A percentile compares a stretch with the other conserved stretches of the same genome.
Conservation (phyloP, 1,284 basidiomycete genomes). For the Vanrija pseudolonga region DNA sequence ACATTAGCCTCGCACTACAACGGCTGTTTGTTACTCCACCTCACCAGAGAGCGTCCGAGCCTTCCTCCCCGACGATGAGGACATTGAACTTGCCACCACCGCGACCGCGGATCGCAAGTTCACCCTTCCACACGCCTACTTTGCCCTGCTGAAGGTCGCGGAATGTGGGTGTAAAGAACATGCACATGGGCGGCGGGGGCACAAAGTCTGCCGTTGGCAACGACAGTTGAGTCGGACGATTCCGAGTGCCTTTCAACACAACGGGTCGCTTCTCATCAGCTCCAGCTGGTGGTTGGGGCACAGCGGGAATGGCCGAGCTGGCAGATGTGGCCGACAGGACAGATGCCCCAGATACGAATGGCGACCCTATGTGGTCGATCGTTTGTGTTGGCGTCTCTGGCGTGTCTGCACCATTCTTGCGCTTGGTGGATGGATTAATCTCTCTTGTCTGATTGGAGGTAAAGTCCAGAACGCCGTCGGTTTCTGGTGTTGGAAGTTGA, state of each 20-base stretch:
- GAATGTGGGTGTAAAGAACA: slow-evolving; percentile 45
- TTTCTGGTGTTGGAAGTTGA: slow-evolving; percentile 35
- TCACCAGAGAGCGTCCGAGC: slow-evolving; percentile 39
- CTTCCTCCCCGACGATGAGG: slow-evolving; percentile 38
- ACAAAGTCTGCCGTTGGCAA: slow-evolving; percentile 37
- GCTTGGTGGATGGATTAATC: too few relatives aligned
- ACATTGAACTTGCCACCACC: slow-evolving; percentile 42
- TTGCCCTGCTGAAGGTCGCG: slow-evolving; percentile 41
- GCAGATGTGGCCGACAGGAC: slow-evolving; percentile 6
- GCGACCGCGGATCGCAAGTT: slow-evolving; percentile 35
- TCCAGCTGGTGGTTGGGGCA: not conserved
- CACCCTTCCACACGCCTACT: slow-evolving; percentile 44
- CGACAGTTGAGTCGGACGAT: slow-evolving; percentile 19
- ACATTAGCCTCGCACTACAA: slow-evolving; percentile 4
- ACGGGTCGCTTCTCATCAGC: too few relatives aligned
- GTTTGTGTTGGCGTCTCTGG: too few relatives aligned
- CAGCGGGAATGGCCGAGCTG: slow-evolving; percentile 3
- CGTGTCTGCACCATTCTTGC: too few relatives aligned
- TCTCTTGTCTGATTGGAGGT: too few relatives aligned
- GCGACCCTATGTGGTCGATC: not conserved
- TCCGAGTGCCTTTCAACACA: not conserved
- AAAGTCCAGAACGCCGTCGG: slow-evolving; percentile 5
- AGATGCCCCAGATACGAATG: slow-evolving; percentile 11
- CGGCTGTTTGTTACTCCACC: slow-evolving; percentile 11
- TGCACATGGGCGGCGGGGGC: slow-evolving; percentile 47